Base-by-base conservation (phyloP, 257 asterid genomes). In the Marsdenia floribunda region DNA sequence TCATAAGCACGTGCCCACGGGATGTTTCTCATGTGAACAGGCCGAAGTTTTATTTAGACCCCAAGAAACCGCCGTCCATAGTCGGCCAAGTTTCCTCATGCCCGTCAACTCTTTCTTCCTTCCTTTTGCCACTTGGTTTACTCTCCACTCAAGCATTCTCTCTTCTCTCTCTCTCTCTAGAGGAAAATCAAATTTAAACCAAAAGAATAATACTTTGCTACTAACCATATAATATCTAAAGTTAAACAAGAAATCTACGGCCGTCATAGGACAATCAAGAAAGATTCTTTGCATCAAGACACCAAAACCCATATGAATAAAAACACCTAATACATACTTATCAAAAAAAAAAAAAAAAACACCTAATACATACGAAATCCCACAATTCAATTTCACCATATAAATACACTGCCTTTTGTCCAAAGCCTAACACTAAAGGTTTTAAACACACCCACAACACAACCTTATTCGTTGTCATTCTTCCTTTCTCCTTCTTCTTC, bases 251-350 rank as follows among this genome's bases (percentile, higher is more conserved):
- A 81, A 71, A 76, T 68, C 73, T 78, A 55, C 22, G 77, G 87
- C 80, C 81, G 86, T 84, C 83, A 75, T 73, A 52, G 74, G 76
- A 71, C 53, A 60, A 69, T 73, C 75, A 63, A 72, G 66, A 66
- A 80, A 80, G 81, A 83, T 81, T 83, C 83, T 76, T 74, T 81
- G 54, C 58, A 76, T 50, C 73, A 76, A 68, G 87, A 78, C 84
- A 79, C 75, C 73, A 72, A 77, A 78, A 64, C 81, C 79, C 85
- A 72, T 81, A 66, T n/a, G 76, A 67, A 75, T 68, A 70, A 57
- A 70, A 73, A 67, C 80, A 53, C 76, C 87, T 73, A 78, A 68
- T 65, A 57, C 52, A 75, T 66, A n/a, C 84, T n/a, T n/a, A n/a
- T n/a, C n/a, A n/a, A n/a, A n/a, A n/a, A n/a, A n/a, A n/a, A n/a